These are phyloP conservation scores for Adenanthera pavonina DNA, from an alignment of 306 rosid genomes.

Conservation along the genomic window DNA sequence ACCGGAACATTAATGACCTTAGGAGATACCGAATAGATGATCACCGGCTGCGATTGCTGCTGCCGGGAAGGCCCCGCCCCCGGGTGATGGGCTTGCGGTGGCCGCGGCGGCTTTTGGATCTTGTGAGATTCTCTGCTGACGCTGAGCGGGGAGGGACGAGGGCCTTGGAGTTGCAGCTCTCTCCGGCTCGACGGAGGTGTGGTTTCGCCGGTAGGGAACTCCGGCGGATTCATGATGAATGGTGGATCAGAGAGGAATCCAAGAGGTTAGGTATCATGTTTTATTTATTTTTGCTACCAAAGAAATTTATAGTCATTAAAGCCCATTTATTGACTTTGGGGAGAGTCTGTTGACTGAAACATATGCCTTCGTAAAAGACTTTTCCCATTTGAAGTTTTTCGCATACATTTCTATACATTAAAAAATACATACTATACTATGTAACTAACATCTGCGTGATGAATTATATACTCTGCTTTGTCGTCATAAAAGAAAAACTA, in stretches of 20 bases:
- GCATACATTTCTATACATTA: neutral
- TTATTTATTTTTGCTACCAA: conserved; percentile 5
- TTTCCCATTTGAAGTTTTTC: neutral
- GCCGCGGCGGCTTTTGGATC: conserved; percentile 80
- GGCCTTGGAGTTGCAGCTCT: conserved; percentile 77
- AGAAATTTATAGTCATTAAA: neutral
- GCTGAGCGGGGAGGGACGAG: conserved; percentile 78
- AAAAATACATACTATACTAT: too few species aligned
- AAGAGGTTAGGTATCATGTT: neutral
- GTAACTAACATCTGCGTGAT: too few species aligned
- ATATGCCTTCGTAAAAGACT: conserved; percentile 1
- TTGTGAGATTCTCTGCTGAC: conserved; percentile 78
- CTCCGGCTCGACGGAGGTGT: conserved; percentile 52
- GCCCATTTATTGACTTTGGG: conserved; percentile 27
- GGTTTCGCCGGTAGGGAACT: conserved; percentile 32
- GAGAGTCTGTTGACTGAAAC: conserved; percentile 25
- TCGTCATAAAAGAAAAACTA: too few species aligned
- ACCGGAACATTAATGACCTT: conserved; percentile 69
- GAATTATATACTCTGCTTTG: too few species aligned
- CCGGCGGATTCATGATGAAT: conserved; percentile 59
- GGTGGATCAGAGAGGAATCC: neutral
- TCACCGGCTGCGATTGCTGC: conserved; percentile 56
- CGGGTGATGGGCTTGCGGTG: conserved; percentile 39
- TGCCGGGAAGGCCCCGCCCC: neutral
- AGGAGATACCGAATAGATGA: conserved; percentile 91